A percentile compares a stretch with the other conserved stretches of the same genome.
These are phyloP conservation scores for Leptographium procerum DNA, from an alignment of 2,329 filamentous ascomycete species.

Conservation along the genomic window DNA sequence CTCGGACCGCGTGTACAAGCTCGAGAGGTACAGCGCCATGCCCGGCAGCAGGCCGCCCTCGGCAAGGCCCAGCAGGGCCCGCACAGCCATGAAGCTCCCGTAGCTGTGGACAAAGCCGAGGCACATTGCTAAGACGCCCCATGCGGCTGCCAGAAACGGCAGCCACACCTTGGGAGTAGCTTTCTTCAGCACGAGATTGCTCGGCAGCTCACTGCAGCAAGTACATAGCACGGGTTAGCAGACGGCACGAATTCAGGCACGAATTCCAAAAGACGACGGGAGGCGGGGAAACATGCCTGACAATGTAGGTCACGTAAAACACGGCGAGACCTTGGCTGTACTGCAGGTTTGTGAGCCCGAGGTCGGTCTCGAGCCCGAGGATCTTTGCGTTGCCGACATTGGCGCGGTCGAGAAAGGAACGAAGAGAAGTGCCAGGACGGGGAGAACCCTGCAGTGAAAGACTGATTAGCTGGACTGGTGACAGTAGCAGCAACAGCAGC, in stretches of 20 bases:
- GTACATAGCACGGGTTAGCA: too few species aligned
- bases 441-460: conserved; percentile 31
- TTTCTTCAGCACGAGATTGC: conserved; percentile 52
- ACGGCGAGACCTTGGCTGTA: conserved; percentile 54
- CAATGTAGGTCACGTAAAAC: conserved; percentile 55
- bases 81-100: conserved; percentile 47
- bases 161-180: conserved; percentile 50
- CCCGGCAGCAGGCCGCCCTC: conserved; percentile 57
- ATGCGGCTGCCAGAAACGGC: conserved; percentile 41
- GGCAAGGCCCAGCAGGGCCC: conserved; percentile 49
- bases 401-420: conserved; percentile 55
- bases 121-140: conserved; percentile 48
- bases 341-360: conserved; percentile 47
- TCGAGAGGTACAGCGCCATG: conserved; percentile 52
- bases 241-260: too few species aligned
- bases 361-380: conserved; percentile 46
- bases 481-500: too few species aligned
- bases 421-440: conserved; percentile 52
- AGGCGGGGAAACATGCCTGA: too few species aligned
- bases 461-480: background rate
- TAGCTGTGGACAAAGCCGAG: conserved; percentile 42
- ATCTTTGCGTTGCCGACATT: conserved; percentile 64
- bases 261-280: too few species aligned
- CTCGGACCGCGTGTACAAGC: conserved; percentile 48
- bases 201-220: conserved; percentile 44